Conservation (phyloP, 1,284 basidiomycete species). For the Gymnopus androsaceus region DNA sequence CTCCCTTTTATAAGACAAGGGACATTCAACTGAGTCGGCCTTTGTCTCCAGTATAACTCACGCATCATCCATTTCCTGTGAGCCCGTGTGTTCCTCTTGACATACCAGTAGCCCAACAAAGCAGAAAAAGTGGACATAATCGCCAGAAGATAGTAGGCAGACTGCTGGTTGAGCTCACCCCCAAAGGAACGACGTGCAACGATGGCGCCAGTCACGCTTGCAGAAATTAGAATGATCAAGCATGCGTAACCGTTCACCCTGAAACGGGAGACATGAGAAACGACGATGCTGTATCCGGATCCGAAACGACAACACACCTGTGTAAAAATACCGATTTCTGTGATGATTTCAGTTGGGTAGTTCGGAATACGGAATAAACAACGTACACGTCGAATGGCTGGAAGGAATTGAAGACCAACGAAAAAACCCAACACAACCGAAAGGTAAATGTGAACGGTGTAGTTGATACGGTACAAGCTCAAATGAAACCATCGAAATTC, state of each 20-base stretch:
- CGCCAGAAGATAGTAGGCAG: conserved; percentile 25
- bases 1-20: too few relatives aligned
- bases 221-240: conserved; percentile 23
- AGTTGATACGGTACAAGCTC: conserved; percentile 24
- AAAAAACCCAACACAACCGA: conserved; percentile 27
- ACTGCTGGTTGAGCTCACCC: conserved; percentile 30
- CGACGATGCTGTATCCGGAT: too few relatives aligned
- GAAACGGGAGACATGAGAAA: too few relatives aligned
- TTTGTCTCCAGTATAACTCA: too few relatives aligned
- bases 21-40: too few relatives aligned
- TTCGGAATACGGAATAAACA: background rate
- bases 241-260: conserved; percentile 23
- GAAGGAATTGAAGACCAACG: conserved; percentile 28
- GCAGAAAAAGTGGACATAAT: conserved; percentile 24
- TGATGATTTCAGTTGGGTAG: background rate
- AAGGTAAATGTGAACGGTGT: conserved; percentile 29
- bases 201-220: conserved; percentile 25
- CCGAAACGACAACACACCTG: too few relatives aligned
- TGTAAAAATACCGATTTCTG: conserved; percentile 24
- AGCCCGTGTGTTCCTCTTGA: conserved; percentile 24
- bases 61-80: conserved; percentile 33
- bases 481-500: conserved; percentile 30
- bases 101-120: conserved; percentile 25
- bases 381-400: conserved; percentile 28
- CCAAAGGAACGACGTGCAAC: conserved; percentile 26